phyloP scores from a whole-genome alignment of 2,329 filamentous ascomycete genomes.

The Penicillium griseofulvum region DNA sequence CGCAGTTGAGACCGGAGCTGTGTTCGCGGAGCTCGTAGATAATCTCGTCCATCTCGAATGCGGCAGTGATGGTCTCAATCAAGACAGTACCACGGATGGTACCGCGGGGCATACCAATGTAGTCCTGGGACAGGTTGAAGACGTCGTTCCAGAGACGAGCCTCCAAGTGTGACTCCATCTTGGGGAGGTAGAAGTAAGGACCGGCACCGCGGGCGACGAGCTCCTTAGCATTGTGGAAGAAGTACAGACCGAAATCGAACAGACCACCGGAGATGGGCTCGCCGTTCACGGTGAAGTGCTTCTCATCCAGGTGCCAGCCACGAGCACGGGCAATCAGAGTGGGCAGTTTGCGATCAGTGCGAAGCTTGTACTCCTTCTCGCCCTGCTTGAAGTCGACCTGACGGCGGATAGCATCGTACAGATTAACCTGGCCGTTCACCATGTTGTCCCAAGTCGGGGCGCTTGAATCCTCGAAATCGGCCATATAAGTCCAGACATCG shows the following conservation, averaged over 20 bases:
- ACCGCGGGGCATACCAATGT: conserved; percentile 80
- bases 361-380: conserved; percentile 94
- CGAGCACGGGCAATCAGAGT: conserved; percentile 92
- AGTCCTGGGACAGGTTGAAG: conserved; percentile 95
- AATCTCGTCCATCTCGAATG: conserved; percentile 99
- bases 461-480: conserved; percentile 95
- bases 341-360: conserved; percentile 79
- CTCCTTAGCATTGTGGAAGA: conserved; percentile 96
- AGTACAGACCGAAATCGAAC: conserved; percentile 98
- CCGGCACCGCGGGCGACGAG: conserved; percentile 78
- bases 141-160: conserved; percentile 97
- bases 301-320: conserved; percentile 98
- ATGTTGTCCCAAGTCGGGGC: conserved; percentile 99
- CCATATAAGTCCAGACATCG: conserved; percentile 98
- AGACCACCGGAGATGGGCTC: conserved; percentile 89
- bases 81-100: conserved; percentile 93
- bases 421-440: conserved; percentile 96
- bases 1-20: conserved; percentile 94
- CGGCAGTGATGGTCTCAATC: conserved; percentile 96
- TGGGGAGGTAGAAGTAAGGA: conserved; percentile 96
- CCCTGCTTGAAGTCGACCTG: conserved; percentile 97
- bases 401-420: conserved; percentile 90
- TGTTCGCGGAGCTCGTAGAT: conserved; percentile 99
- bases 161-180: conserved; percentile 98
- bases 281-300: conserved; percentile 93